phyloP scores from a whole-genome alignment of 2,329 filamentous ascomycete species.

The Fusarium sp. region DNA sequence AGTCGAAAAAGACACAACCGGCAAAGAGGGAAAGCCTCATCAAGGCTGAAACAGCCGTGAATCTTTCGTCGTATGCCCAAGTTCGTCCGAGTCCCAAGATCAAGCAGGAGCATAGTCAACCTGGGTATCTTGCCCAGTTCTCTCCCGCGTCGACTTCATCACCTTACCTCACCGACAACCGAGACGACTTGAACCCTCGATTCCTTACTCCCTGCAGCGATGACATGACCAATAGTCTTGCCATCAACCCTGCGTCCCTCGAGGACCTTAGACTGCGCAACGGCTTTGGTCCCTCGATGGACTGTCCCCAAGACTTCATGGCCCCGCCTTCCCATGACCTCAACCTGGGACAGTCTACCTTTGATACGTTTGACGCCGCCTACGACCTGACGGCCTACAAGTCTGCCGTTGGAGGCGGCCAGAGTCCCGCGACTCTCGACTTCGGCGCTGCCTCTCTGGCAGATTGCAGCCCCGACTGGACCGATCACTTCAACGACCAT shows the following conservation, averaged over 20 bases:
- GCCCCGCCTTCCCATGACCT: conserved; percentile 46
- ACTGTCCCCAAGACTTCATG: conserved; percentile 46
- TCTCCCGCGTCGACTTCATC: conserved; percentile 54
- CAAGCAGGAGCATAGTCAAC: conserved; percentile 55
- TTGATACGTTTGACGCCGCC: conserved; percentile 56
- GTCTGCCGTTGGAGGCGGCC: conserved; percentile 43
- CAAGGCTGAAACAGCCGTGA: conserved; percentile 55
- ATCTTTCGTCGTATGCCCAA: conserved; percentile 47
- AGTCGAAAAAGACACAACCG: conserved; percentile 55
- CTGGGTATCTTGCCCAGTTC: conserved; percentile 50
- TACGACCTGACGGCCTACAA: conserved; percentile 55
- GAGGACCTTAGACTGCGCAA: conserved; percentile 45
- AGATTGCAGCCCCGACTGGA: conserved; percentile 48
- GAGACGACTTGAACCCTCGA: conserved; percentile 53
- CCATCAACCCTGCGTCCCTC: conserved; percentile 46
- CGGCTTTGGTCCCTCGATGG: conserved; percentile 45
- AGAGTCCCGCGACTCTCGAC: conserved; percentile 45
- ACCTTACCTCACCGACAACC: conserved; percentile 52
- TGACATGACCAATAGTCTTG: conserved; percentile 53
- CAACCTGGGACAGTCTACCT: conserved; percentile 50
- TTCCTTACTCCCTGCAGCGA: conserved; percentile 69
- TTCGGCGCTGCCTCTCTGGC: conserved; percentile 43
- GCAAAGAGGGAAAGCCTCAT: conserved; percentile 52
- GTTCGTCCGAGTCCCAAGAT: conserved; percentile 45
- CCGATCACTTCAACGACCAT: conserved; percentile 47